Evolutionary conservation across 2,329 filamentous ascomycete species (phyloP), one percentile per base, ranked within the genome.

Genomic region (Rhinocladiella similis): DNA sequence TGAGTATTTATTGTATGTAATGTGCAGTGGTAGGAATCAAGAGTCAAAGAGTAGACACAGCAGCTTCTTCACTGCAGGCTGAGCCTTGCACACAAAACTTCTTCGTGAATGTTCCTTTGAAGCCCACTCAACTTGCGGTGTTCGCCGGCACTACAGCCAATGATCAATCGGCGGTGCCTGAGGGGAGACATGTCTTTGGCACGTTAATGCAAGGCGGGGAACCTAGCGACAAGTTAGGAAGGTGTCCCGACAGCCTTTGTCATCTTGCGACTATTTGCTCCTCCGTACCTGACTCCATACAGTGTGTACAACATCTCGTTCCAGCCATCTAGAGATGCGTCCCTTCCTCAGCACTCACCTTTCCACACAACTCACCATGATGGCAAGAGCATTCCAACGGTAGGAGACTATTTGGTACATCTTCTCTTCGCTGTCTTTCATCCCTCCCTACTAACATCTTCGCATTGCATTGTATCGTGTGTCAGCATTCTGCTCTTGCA

Each of bases 51-150:
- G 10, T 33, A 33, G 47, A 29, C 12, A 41, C 9, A 9, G 5
- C 20, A 20, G 6, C 6, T 39, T 14, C 16, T 14, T 33, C 19
- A 36, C 14, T 35, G 49, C 20, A 27, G 51, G 20, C 48, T 39
- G 9, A 12, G 46, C 10, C 19, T 47, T 54, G 43, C 51, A 25
- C 56, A 59, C 57, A 60, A 54, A 60, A 60, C 45, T 52, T 60
- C 45, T 52, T 60, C 57, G 54, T 60, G 58, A 60, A 60, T 60
- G 46, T 60, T 60, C 57, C 35, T 42, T 60, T 39, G 25, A 39
- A 39, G 42, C 45, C 19, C 47, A 47, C 42, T 42, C 50, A 47
- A 46, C 27, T 39, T 36, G 33, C 45, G 38, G 50, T 48, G 50
- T 43, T 47, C 54, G 43, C 43, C 25, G 45, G n/a, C 18, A 45